Base-by-base conservation (phyloP, 352 stramenopile species). In the Labyrinthula sp. region DNA sequence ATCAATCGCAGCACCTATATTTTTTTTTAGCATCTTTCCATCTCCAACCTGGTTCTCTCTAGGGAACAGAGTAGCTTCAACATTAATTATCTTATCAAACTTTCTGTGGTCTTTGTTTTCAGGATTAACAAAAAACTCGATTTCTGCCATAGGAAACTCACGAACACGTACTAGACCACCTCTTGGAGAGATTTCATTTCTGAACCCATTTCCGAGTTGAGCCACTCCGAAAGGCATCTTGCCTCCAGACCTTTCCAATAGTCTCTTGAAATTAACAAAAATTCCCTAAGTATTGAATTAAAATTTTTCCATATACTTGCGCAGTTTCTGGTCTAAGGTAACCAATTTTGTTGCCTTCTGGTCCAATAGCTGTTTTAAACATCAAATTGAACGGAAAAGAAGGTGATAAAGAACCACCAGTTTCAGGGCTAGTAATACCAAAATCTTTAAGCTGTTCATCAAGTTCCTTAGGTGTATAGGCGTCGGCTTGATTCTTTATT, bases 311-410 rank as follows among this genome's bases (percentile, higher is more conserved):
- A n/a, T n/a, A n/a, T n/a, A n/a, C n/a, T n/a, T 96, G 90, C 2
- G 90, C 90, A 10, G 90, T 99, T 67, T 99, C 90, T 0, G 90
- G 90, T 18, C 90, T 75, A 58, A 99, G 68, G 71, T 94, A 99
- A 36, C 88, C 89, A 9, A 92, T 70, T 39, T 79, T 56, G 25
- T 80, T 92, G 34, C 89, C 90, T 64, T 95, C 83, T 1, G 90
- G 89, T 27, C 90, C 90, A 61, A 99, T 98, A 35, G 80, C 83
- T 49, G 86, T 97, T 68, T 93, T 76, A 65, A 95, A 97, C 85
- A 96, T 95, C 40, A 97, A 67, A 72, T 97, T 97, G 69, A 99
- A 99, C 9, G 89, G 85, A 58, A 96, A 95, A 5, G 87, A 86
- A 48, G 83, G 75, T 59, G 78, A 89, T 38, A 95, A 75, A 25